Conservation (phyloP, 345 rosid genomes). For the rapeseed (Brassica napus) region Da-Ae NC_063448.1:13798001-13798500, state of each 20-base stretch:
- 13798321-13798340: not conserved
- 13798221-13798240: constrained; percentile 24
- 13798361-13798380: not conserved
- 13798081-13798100: constrained; percentile 20
- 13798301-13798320: not conserved
- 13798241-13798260: constrained; percentile 14
- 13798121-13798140: constrained; percentile 25
- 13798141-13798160: constrained; percentile 26
- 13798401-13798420: not conserved
- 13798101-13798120: constrained; percentile 14
- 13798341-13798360: not conserved
- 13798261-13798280: not conserved
- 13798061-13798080: constrained; percentile 25
- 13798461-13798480: not conserved
- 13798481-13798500: not conserved
- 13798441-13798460: not conserved
- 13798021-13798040: constrained; percentile 29
- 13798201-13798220: constrained; percentile 1
- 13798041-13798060: constrained; percentile 32
- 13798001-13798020: constrained; percentile 30
- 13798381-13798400: not conserved
- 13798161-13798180: constrained; percentile 27
- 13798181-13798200: constrained; percentile 4
- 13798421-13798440: not conserved
- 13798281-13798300: constrained; percentile 12